Evolutionary conservation across 768 basidiomycete species (phyloP).

Genomic region (Candolleomyces eurysporus): DNA sequence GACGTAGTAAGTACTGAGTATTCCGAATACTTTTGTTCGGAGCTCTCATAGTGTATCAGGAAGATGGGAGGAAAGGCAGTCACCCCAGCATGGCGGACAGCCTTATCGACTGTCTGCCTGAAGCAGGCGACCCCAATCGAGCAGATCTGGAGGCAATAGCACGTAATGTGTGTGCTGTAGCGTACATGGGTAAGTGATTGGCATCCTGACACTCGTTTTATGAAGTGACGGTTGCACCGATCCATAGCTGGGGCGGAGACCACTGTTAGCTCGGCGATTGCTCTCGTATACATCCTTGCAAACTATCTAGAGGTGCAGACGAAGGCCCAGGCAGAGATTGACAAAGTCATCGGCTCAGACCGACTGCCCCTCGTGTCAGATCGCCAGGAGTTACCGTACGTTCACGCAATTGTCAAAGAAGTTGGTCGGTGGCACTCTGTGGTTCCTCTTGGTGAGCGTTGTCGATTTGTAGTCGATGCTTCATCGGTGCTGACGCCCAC

Average conservation of each 20-base stretch:
- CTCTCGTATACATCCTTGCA: conserved; percentile 22
- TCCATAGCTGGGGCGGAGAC: no score
- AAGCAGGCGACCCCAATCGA: not conserved
- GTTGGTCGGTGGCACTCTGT: conserved; percentile 16
- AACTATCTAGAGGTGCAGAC: conserved; percentile 24
- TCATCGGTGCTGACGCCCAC: not conserved
- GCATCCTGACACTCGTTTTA: not conserved
- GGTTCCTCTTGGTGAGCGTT: conserved; percentile 15
- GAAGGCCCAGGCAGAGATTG: conserved; percentile 24
- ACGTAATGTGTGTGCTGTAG: not conserved
- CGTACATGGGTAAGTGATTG: conserved; percentile 4
- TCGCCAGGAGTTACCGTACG: conserved; percentile 21
- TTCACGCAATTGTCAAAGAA: conserved; percentile 26
- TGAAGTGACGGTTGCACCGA: no score
- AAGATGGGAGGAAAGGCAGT: not conserved
- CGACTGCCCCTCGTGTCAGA: conserved; percentile 25
- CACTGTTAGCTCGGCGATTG: conserved; percentile 12
- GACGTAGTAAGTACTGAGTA: conserved; percentile 12
- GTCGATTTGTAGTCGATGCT: not conserved
- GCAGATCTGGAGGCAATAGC: not conserved
- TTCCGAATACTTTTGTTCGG: not conserved
- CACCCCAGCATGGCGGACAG: conserved; percentile 2
- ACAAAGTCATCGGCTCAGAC: conserved; percentile 19
- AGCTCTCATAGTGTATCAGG: not conserved
- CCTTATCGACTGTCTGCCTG: not conserved